Percentiles rank a stretch among this genome's conserved stretches.
These are phyloP conservation scores for Dictyostelium firmibasis DNA, from an alignment of 78 protist genomes.

Conservation along the genomic window DNA sequence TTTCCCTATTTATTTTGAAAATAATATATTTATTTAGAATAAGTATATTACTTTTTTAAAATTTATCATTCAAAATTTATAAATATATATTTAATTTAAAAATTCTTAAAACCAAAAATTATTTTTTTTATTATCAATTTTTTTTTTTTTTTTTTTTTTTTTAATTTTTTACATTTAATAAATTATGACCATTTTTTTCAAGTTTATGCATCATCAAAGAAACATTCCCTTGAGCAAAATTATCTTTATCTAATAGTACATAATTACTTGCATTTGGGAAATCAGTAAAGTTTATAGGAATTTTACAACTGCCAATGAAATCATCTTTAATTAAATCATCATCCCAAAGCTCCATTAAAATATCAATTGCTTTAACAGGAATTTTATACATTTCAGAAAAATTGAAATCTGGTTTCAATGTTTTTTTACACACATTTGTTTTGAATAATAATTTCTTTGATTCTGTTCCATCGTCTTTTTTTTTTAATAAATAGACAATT, in stretches of 20 bases:
- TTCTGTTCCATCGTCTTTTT: not conserved
- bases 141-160: not conserved
- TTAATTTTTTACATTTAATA: not conserved
- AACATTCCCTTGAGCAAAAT: not conserved
- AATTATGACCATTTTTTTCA: not conserved
- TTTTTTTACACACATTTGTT: not conserved
- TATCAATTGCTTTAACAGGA: not conserved
- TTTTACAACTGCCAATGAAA: not conserved
- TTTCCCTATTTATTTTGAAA: too few species aligned
- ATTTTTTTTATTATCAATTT: not conserved
- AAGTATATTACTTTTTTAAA: not conserved
- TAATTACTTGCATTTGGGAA: not conserved
- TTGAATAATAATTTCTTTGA: not conserved
- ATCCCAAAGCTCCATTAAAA: not conserved
- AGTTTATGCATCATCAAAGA: not conserved
- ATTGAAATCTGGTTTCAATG: not conserved
- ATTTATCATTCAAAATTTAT: not conserved
- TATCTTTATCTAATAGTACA: not conserved
- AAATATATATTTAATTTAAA: too few species aligned
- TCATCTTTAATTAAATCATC: not conserved
- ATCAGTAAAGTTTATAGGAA: not conserved
- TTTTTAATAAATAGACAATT: not conserved
- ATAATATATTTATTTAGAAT: not conserved
- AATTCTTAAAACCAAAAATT: too few species aligned
- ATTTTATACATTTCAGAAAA: not conserved